Conservation (phyloP, 176 grass and related monocot genomes). For the Triticum monococcum region DNA sequence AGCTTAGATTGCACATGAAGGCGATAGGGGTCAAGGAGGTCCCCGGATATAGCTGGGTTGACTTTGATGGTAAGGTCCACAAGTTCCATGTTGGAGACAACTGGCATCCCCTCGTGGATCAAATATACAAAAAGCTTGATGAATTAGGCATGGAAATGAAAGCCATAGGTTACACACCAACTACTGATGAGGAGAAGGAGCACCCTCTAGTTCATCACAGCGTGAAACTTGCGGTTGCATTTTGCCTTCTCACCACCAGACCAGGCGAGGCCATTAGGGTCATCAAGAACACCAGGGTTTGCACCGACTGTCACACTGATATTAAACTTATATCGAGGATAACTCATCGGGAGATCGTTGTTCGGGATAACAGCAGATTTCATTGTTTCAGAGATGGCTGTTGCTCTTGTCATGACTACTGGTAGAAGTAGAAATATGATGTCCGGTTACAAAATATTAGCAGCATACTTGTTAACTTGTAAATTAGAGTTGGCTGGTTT, state of each 20-base stretch:
- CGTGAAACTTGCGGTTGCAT: conserved; percentile 63
- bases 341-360: conserved; percentile 41
- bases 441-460: neutral
- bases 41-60: conserved; percentile 62
- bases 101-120: conserved; percentile 42
- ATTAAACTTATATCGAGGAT: conserved; percentile 67
- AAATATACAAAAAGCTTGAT: conserved; percentile 55
- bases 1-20: conserved; percentile 60
- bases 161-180: conserved; percentile 50
- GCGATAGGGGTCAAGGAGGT: conserved; percentile 47
- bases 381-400: conserved; percentile 68
- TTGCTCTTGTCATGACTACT: conserved; percentile 65
- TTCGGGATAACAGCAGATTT: conserved; percentile 60
- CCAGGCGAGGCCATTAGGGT: conserved; percentile 51
- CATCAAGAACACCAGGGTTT: conserved; percentile 62
- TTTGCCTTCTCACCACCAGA: conserved; percentile 43
- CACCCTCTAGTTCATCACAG: conserved; percentile 58
- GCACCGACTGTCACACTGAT: conserved; percentile 52
- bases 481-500: neutral
- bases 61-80: conserved; percentile 50
- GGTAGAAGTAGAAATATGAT: conserved; percentile 32
- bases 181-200: conserved; percentile 60
- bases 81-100: conserved; percentile 66
- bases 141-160: conserved; percentile 55
- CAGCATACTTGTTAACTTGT: neutral